phyloP scores from a whole-genome alignment of 148 eudicot genomes.

The Polygonum aviculare region DNA sequence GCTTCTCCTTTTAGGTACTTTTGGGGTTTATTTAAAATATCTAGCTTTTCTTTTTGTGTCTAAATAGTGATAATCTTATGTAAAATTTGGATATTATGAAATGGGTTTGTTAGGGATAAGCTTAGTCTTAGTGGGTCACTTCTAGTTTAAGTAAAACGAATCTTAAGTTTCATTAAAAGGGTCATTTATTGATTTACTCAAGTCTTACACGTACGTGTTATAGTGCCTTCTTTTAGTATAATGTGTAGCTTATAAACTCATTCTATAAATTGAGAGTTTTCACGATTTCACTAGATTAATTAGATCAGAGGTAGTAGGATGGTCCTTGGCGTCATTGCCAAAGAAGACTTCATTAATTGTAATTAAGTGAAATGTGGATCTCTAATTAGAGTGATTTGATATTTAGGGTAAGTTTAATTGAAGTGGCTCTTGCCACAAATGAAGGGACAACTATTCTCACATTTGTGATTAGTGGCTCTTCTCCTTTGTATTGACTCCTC shows the following conservation, averaged over 20 bases:
- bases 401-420: background rate
- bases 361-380: background rate
- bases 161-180: too few relatives aligned
- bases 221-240: background rate
- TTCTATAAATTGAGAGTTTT: background rate
- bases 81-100: too few relatives aligned
- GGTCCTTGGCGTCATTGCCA: background rate
- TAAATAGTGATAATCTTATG: too few relatives aligned
- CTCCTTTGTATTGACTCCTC: background rate
- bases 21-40: background rate
- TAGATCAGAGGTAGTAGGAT: background rate
- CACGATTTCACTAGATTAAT: background rate
- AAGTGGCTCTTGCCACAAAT: background rate
- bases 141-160: too few relatives aligned
- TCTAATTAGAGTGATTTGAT: background rate
- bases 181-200: too few relatives aligned
- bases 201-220: background rate
- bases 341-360: constrained; percentile 1
- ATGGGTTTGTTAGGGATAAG: background rate
- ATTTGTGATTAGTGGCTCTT: background rate
- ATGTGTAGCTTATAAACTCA: background rate
- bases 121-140: too few relatives aligned
- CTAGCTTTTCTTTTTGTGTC: background rate
- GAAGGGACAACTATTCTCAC: background rate
- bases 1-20: background rate